Evolutionary conservation across 805 yeast species (phyloP), one percentile per base, ranked within the genome.

Genomic region (Ogataea corticis): DNA sequence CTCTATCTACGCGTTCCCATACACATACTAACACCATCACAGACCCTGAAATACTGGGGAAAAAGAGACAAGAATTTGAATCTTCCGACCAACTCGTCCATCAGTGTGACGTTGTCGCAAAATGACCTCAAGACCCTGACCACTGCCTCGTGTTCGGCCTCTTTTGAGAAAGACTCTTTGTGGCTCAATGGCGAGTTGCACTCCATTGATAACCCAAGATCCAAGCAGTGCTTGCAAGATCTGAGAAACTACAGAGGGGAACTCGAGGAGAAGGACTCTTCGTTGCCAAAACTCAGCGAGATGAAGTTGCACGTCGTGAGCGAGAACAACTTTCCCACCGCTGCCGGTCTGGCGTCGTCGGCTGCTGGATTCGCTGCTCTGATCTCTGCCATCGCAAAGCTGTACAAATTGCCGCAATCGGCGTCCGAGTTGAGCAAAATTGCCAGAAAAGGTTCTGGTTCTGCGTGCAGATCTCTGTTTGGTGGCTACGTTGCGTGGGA

Each of bases 401-500:
- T 94, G 48, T 94, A 85, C 70, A 67, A 87, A 66, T 80, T 94
- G 49, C 96, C 96, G n/a, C 86, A 87, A 61, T 79, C 85, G 49
- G 74, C 79, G 60, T 85, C 94, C 17, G 96, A 90, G 61, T 77
- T 94, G 51, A 87, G 96, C 52, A 85, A 84, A 62, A 86, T 94
- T 61, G 99, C 99, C 12, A 83, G 99, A 69, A 92, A 90, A 70
- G 99, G 99, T 27, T 90, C 97, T 6, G 99, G 99, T 2, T 89
- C 97, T 12, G 99, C 99, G 6, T 94, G 99, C 70, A 79, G 99
- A 67, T 94, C 98, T 7, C 73, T 94, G 51, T 89, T 88, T 68
- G 98, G 99, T 38, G 99, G 99, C 7, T 94, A 82, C 62, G 99
- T 94, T 11, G 98, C 98, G 3, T 94, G 99, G 99, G 97, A 94